Evolutionary conservation across 768 basidiomycete species (phyloP).

Genomic region (Tulasnella sp.): DNA sequence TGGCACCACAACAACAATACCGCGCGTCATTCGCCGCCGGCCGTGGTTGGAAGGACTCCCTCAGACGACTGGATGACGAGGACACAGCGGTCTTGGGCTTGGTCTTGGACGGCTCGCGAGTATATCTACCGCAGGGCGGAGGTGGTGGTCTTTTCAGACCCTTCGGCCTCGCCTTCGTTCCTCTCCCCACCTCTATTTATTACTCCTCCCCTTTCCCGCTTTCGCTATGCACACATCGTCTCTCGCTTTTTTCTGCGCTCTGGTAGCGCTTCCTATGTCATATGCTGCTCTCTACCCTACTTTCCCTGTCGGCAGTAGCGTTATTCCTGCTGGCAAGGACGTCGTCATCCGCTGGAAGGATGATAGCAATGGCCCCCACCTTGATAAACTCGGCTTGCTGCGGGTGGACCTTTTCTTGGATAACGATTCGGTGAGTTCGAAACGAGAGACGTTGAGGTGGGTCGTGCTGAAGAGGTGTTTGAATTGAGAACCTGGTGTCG

Average conservation of each 20-base stretch:
- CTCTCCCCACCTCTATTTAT: not conserved
- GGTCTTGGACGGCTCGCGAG: not conserved
- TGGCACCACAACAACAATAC: not conserved
- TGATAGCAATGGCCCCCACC: not conserved
- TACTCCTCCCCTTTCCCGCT: not conserved
- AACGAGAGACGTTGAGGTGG: not conserved
- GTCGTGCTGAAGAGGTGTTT: not conserved
- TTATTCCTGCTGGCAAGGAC: not conserved
- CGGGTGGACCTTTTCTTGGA: conserved; percentile 14
- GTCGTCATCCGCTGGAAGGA: conserved; percentile 18
- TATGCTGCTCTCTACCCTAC: conserved; percentile 3
- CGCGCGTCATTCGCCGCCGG: not conserved
- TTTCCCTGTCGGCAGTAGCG: not conserved
- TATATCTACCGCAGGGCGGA: not conserved
- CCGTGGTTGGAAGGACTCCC: not conserved
- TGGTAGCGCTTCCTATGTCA: not conserved
- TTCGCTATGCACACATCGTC: not conserved
- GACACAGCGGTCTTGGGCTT: not conserved
- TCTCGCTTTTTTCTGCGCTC: not conserved
- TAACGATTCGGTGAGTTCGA: not conserved
- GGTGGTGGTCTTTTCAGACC: not conserved
- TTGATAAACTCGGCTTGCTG: not conserved
- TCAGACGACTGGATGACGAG: not conserved
- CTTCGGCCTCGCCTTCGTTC: conserved; percentile 1
- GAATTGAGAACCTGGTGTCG: not conserved